Conservation (phyloP, 2,329 filamentous ascomycete species). For the Talaromyces sp. region DNA sequence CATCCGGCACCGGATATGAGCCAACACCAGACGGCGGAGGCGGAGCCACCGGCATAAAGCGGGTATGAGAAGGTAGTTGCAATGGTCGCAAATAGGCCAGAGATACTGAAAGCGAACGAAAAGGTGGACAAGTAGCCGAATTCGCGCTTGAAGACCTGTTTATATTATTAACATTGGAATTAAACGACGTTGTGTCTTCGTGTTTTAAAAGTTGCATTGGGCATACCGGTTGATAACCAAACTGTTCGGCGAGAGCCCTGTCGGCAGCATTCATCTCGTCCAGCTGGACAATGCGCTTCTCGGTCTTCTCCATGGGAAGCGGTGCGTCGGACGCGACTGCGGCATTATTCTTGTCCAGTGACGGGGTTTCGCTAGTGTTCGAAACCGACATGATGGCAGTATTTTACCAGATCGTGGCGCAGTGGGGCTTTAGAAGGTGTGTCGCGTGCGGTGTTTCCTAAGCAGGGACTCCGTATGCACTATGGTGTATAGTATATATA, state of each 20-base stretch:
- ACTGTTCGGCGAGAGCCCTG: slow-evolving; percentile 28
- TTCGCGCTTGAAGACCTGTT: slow-evolving; percentile 56
- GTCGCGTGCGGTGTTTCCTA: slow-evolving; percentile 8
- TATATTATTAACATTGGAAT: not conserved
- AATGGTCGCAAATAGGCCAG: slow-evolving; percentile 54
- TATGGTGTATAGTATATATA: too few relatives aligned
- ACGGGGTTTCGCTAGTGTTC: slow-evolving; percentile 12
- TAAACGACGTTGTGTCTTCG: not conserved
- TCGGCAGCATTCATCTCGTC: slow-evolving; percentile 27
- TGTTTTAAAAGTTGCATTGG: slow-evolving; percentile 1
- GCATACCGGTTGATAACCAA: slow-evolving; percentile 32
- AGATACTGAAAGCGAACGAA: slow-evolving; percentile 58
- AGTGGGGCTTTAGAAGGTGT: not conserved
- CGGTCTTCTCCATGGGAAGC: not conserved
- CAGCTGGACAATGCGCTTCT: slow-evolving; percentile 21
- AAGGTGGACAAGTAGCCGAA: slow-evolving; percentile 58
- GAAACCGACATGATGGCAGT: slow-evolving; percentile 10
- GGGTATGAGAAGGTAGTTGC: slow-evolving; percentile 56
- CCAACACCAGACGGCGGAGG: slow-evolving; percentile 58
- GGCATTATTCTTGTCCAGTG: slow-evolving; percentile 11
- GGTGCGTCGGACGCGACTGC: not conserved
- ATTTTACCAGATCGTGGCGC: slow-evolving; percentile 4
- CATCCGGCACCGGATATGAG: slow-evolving; percentile 55
- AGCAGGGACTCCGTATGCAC: not conserved
- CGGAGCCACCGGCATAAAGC: slow-evolving; percentile 48